Conservation (phyloP, 2,329 filamentous ascomycete genomes). For the Pseudogymnoascus sp. region DNA sequence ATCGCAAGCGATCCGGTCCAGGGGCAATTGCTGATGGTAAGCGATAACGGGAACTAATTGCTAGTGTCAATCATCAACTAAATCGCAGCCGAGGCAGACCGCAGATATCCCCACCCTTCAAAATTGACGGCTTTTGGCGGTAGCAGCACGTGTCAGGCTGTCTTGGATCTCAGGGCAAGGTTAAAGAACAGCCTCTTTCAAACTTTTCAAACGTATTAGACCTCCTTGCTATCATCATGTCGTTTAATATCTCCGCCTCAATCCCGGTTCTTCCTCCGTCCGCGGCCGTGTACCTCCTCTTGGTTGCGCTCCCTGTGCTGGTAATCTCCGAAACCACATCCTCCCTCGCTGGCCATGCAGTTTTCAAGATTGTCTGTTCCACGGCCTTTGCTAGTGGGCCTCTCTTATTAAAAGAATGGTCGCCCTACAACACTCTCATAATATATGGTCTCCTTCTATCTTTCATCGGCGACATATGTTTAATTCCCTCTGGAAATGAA, state of each 20-base stretch:
- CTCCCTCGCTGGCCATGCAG: slow-evolving; percentile 21
- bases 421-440: slow-evolving; percentile 19
- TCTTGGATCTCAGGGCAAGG: neutral
- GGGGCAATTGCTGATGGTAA: neutral
- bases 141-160: neutral
- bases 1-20: neutral
- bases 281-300: slow-evolving; percentile 19
- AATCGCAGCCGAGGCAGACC: neutral
- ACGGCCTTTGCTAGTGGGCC: slow-evolving; percentile 24
- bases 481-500: slow-evolving; percentile 23
- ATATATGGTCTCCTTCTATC: slow-evolving; percentile 24
- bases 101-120: neutral
- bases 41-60: neutral
- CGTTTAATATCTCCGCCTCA: neutral
- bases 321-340: slow-evolving; percentile 23
- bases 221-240: neutral
- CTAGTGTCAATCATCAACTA: neutral
- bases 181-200: neutral
- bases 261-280: slow-evolving; percentile 19
- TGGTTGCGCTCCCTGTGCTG: slow-evolving; percentile 22
- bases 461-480: slow-evolving; percentile 22
- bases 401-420: slow-evolving; percentile 19
- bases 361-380: slow-evolving; percentile 28
- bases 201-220: neutral
- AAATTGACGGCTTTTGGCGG: neutral